Evolutionary conservation across 345 rosid genomes (phyloP).

Genomic region (Ceriops decandra): DNA sequence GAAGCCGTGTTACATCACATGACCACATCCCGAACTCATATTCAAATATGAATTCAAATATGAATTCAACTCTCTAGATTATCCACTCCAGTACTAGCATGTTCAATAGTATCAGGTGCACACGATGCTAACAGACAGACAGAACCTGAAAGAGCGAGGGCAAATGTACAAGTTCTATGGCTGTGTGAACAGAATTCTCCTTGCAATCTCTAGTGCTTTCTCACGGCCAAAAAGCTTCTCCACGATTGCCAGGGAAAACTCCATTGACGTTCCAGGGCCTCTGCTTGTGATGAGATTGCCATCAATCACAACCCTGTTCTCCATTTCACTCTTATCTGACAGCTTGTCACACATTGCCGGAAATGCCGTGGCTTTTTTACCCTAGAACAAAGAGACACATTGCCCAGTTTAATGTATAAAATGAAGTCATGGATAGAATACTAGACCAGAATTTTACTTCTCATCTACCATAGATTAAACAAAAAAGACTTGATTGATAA

Average conservation of each 20-base stretch:
- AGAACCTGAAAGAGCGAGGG: too few species aligned
- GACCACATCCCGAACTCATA: conserved; percentile 14
- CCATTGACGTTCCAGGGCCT: conserved; percentile 91
- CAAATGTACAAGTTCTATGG: conserved; percentile 18
- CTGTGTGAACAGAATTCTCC: conserved; percentile 45
- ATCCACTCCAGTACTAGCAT: neutral
- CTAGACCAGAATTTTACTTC: too few species aligned
- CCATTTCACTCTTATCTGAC: conserved; percentile 65
- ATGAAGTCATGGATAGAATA: too few species aligned
- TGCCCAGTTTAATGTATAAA: neutral
- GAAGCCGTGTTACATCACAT: conserved; percentile 1
- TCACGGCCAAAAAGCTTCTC: conserved; percentile 74
- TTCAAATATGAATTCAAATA: conserved; percentile 19
- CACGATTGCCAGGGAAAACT: conserved; percentile 74
- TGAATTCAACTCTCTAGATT: conserved; percentile 19
- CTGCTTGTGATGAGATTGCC: conserved; percentile 90
- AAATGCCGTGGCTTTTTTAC: conserved; percentile 86
- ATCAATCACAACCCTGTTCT: conserved; percentile 78
- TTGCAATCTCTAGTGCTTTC: conserved; percentile 71
- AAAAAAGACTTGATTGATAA: too few species aligned
- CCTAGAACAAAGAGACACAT: conserved; percentile 33
- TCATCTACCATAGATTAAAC: too few species aligned
- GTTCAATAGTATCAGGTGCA: neutral
- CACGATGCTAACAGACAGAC: neutral
- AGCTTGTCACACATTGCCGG: conserved; percentile 81